phyloP scores from a whole-genome alignment of 352 stramenopile genomes.

The Phytophthora pseudosyringae region DNA sequence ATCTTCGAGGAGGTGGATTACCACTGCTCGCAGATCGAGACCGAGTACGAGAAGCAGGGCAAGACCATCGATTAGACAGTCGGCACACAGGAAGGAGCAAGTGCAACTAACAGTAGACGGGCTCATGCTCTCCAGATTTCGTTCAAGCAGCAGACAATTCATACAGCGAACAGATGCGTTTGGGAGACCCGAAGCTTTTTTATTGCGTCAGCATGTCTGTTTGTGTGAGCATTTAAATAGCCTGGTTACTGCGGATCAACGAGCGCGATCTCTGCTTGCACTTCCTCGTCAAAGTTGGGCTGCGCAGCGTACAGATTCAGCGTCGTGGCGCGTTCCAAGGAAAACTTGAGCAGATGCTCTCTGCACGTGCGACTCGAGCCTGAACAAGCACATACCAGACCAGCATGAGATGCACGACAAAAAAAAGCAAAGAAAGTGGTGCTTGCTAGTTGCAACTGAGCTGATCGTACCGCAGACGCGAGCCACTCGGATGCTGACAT shows the following conservation, averaged over 20 bases:
- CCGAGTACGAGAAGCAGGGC: constrained; percentile 83
- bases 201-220: constrained; percentile 1
- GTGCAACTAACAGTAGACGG: constrained; percentile 13
- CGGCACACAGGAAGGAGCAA: constrained; percentile 6
- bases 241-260: constrained; percentile 55
- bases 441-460: not conserved
- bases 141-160: constrained; percentile 26
- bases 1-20: constrained; percentile 89
- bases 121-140: constrained; percentile 19
- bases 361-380: constrained; percentile 62
- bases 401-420: not conserved
- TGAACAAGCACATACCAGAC: constrained; percentile 23
- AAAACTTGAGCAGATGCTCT: constrained; percentile 59
- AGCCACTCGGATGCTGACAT: constrained; percentile 66
- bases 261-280: constrained; percentile 56
- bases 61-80: constrained; percentile 83
- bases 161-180: constrained; percentile 24
- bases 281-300: constrained; percentile 47
- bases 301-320: constrained; percentile 47
- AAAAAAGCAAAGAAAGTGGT: not conserved
- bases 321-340: constrained; percentile 51
- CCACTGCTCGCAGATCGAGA: constrained; percentile 88
- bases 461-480: constrained; percentile 66
- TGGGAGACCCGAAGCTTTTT: constrained; percentile 7
- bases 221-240: constrained; percentile 36